These are phyloP conservation scores for Aspergillus melleus DNA, from an alignment of 2,329 filamentous ascomycete species.

Conservation along the genomic window DNA sequence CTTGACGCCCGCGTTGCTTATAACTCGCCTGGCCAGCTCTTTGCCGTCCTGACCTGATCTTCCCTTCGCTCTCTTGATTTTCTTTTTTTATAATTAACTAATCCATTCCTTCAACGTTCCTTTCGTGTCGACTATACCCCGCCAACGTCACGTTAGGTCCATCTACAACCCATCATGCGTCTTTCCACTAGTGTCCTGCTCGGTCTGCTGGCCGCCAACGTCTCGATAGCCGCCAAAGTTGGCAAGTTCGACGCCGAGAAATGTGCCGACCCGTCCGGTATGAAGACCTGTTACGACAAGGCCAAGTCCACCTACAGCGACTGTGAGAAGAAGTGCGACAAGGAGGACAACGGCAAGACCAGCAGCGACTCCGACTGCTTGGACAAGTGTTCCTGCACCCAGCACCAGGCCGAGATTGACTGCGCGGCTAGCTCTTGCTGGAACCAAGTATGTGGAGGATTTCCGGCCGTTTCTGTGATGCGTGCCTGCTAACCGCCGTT, in stretches of 20 bases:
- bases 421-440: slow-evolving; percentile 18
- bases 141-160: neutral
- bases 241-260: slow-evolving; percentile 15
- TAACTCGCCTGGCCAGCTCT: neutral
- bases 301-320: slow-evolving; percentile 6
- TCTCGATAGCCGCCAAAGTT: neutral
- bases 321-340: slow-evolving; percentile 15
- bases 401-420: slow-evolving; percentile 7
- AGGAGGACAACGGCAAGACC: neutral
- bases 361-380: slow-evolving; percentile 15
- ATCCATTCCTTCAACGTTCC: neutral
- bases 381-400: slow-evolving; percentile 16
- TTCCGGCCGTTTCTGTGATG: no score
- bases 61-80: neutral
- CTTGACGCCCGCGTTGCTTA: neutral
- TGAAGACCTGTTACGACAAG: slow-evolving; percentile 13
- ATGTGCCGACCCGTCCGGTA: slow-evolving; percentile 13
- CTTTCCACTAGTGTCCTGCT: neutral
- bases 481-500: neutral
- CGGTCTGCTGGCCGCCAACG: neutral
- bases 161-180: neutral
- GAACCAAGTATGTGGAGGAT: slow-evolving; percentile 14
- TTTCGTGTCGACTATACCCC: neutral
- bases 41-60: neutral
- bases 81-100: no score